These are phyloP conservation scores for Umbelopsis sp. DNA, from an alignment of 192 early-diverging fungal species.

Conservation along the genomic window DNA sequence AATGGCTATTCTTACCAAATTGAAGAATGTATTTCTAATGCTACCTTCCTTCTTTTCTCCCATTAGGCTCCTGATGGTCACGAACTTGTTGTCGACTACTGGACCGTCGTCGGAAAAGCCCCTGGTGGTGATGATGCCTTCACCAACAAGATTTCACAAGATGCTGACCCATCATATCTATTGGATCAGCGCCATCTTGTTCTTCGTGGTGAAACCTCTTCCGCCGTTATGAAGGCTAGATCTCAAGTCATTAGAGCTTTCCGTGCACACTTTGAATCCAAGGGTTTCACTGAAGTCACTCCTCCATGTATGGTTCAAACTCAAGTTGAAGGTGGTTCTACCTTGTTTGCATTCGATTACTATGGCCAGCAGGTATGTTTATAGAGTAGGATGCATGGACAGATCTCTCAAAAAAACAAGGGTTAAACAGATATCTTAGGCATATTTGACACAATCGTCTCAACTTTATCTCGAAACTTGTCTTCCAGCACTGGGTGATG, in stretches of 20 bases:
- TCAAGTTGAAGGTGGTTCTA: slow-evolving; percentile 97
- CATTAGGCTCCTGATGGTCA: slow-evolving; percentile 90
- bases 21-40: too few species aligned
- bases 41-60: background rate
- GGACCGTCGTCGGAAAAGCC: slow-evolving; percentile 91
- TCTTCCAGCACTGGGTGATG: slow-evolving; percentile 93
- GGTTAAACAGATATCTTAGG: slow-evolving; percentile 38
- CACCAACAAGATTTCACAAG: slow-evolving; percentile 86
- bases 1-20: background rate
- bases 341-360: slow-evolving; percentile 94
- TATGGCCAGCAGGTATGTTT: slow-evolving; percentile 81
- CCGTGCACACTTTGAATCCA: slow-evolving; percentile 90
- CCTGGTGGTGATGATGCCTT: slow-evolving; percentile 94
- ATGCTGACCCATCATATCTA: slow-evolving; percentile 85
- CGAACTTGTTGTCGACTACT: slow-evolving; percentile 94
- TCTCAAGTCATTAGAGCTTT: slow-evolving; percentile 87
- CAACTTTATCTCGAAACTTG: slow-evolving; percentile 98
- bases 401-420: too few species aligned
- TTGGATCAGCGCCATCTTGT: slow-evolving; percentile 96
- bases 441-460: slow-evolving; percentile 98
- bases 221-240: slow-evolving; percentile 85
- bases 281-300: slow-evolving; percentile 84
- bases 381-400: background rate
- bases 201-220: slow-evolving; percentile 89
- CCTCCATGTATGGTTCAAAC: slow-evolving; percentile 99